Base-by-base conservation (phyloP, 2,329 filamentous ascomycete species). In the Talaromyces sp. region DNA sequence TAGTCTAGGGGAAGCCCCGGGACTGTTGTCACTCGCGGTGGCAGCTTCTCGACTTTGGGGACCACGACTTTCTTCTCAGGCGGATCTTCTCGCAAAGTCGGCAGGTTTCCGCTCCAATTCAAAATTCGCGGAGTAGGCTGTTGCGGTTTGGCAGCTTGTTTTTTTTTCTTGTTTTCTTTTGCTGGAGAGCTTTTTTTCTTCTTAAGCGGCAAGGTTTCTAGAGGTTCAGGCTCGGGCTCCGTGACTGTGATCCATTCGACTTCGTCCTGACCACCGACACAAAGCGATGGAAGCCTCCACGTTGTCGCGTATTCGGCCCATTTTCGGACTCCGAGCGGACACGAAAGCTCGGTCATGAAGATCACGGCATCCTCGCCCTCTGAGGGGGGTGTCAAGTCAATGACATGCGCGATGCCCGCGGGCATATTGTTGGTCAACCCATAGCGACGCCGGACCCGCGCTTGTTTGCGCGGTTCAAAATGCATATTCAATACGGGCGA, bases 341-440 rank as follows among this genome's bases (percentile, higher is more conserved):
- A 81, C 12, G 82, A 87, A 12, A 89, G 68, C 61, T 86, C 82
- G 0, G 83, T 84, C 61, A 87, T 78, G 62, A 85, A 77, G 28
- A 84, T 81, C 1, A 87, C 82, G 9, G 85, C 81, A 12, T 88
- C 87, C 2, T 89, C 86, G 1, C 85, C 88, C 68, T 88, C 83
- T 0, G 74, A 73, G 0, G 84, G 81, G 0, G 87, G 87, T 0
- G 86, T 89, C 12, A 90, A 76, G 65, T 90, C 87, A 40, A 90
- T 67, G 18, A 89, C 75, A 65, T 83, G 89, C 61, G 81, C 80
- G 68, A 89, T 74, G 0, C 79, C 82, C 2, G 72, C 66, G 0
- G 70, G 72, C 5, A 75, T 68, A 14, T 60, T 64, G 8, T 68
- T 66, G 23, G 56, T 47, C 42, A 69, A 68, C 3, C 70, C 66